Evolutionary conservation across 2,329 filamentous ascomycete genomes (phyloP).

Genomic region (Xylariomycetidae sp.): DNA sequence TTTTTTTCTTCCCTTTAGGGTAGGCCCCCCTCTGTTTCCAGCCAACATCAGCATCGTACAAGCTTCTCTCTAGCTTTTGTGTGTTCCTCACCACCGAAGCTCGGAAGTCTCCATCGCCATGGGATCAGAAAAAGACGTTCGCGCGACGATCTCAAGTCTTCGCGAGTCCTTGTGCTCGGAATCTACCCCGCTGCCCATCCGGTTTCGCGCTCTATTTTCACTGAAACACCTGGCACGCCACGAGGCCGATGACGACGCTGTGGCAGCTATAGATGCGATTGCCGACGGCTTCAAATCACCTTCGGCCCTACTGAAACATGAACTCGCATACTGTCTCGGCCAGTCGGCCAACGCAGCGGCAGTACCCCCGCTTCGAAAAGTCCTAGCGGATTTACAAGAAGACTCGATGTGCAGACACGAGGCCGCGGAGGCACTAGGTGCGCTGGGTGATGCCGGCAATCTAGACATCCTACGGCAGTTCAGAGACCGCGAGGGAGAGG

Average conservation of each 20-base stretch:
- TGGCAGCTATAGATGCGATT: slow-evolving; percentile 69
- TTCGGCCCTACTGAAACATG: slow-evolving; percentile 90
- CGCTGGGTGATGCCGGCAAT: slow-evolving; percentile 71
- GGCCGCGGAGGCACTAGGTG: slow-evolving; percentile 90
- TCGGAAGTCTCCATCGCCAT: too few species aligned
- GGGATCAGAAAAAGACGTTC: slow-evolving; percentile 17
- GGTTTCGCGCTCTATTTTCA: slow-evolving; percentile 95
- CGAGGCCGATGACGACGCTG: slow-evolving; percentile 54
- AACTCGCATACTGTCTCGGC: slow-evolving; percentile 93
- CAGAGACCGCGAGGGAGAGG: slow-evolving; percentile 71
- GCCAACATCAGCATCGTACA: too few species aligned
- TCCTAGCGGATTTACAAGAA: slow-evolving; percentile 74
- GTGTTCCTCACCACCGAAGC: too few species aligned
- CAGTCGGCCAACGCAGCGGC: slow-evolving; percentile 78
- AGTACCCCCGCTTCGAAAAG: slow-evolving; percentile 65
- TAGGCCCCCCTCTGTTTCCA: too few species aligned
- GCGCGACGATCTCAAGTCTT: slow-evolving; percentile 53
- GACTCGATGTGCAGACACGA: slow-evolving; percentile 96
- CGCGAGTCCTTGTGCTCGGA: slow-evolving; percentile 78
- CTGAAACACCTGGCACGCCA: slow-evolving; percentile 86
- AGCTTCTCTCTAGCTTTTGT: too few species aligned
- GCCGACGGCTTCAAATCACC: slow-evolving; percentile 80
- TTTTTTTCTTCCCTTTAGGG: too few species aligned
- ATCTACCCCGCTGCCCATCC: slow-evolving; percentile 73
- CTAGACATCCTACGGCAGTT: slow-evolving; percentile 69